phyloP scores from a whole-genome alignment of 2,329 filamentous ascomycete species.

The Parafenestella ontariensis region DNA sequence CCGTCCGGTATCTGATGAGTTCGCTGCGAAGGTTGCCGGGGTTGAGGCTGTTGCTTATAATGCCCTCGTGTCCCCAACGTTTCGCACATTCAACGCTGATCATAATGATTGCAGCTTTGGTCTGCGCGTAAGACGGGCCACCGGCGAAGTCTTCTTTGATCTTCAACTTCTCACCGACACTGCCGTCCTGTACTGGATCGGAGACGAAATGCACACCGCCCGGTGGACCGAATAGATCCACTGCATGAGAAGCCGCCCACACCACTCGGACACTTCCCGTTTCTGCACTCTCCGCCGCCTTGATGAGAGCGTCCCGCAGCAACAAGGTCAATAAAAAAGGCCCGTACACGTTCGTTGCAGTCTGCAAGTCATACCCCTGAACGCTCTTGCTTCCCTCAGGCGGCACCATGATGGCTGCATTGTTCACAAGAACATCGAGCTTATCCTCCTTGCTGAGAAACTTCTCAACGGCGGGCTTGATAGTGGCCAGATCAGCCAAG shows the following conservation, averaged over 20 bases:
- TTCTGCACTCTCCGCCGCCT: slow-evolving; percentile 28
- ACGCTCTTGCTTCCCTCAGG: slow-evolving; percentile 20
- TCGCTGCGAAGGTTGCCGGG: slow-evolving; percentile 51
- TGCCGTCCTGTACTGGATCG: neutral
- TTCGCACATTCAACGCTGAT: slow-evolving; percentile 16
- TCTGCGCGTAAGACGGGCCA: slow-evolving; percentile 13
- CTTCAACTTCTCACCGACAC: neutral
- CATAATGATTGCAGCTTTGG: slow-evolving; percentile 22
- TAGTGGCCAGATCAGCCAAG: slow-evolving; percentile 50
- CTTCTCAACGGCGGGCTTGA: slow-evolving; percentile 35
- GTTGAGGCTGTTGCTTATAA: slow-evolving; percentile 37
- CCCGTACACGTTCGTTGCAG: slow-evolving; percentile 49
- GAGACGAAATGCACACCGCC: slow-evolving; percentile 14
- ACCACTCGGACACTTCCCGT: slow-evolving; percentile 39
- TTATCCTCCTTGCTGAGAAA: slow-evolving; percentile 47
- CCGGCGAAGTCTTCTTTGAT: neutral
- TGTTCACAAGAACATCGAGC: slow-evolving; percentile 50
- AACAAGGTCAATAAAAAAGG: slow-evolving; percentile 48
- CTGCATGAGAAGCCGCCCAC: slow-evolving; percentile 32
- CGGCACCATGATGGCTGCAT: slow-evolving; percentile 36
- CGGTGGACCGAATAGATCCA: slow-evolving; percentile 5
- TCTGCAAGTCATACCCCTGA: slow-evolving; percentile 30
- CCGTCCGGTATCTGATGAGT: neutral
- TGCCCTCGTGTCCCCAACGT: slow-evolving; percentile 11
- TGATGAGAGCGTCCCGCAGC: slow-evolving; percentile 39